Conservation (phyloP, 2,329 filamentous ascomycete species). For the Zymoseptoria tritici region DNA sequence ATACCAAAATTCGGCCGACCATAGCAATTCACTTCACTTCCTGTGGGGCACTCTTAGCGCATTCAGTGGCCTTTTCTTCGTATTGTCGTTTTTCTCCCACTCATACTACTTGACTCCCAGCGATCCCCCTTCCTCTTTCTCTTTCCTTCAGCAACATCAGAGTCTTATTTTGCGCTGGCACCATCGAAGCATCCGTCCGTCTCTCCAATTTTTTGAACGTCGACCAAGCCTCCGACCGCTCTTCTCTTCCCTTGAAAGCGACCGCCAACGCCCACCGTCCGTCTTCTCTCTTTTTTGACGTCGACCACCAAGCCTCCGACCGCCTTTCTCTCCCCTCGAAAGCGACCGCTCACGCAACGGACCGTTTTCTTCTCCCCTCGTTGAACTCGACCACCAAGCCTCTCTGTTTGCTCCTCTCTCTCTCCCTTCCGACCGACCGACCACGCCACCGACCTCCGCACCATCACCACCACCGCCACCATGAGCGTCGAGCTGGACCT, state of each 20-base stretch:
- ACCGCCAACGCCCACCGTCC: not conserved
- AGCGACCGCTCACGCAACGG: not conserved
- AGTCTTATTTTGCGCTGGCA: not conserved
- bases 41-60: not conserved
- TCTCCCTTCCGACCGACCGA: not conserved
- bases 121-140: not conserved
- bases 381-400: not conserved
- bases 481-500: not conserved
- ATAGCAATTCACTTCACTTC: not conserved
- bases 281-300: not conserved
- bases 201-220: not conserved
- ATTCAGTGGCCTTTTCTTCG: not conserved
- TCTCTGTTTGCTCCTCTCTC: not conserved
- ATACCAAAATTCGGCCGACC: not conserved
- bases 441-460: not conserved
- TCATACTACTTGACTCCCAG: not conserved
- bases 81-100: not conserved
- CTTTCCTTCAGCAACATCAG: not conserved
- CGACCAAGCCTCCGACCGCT: not conserved
- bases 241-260: not conserved
- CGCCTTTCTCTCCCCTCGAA: not conserved
- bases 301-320: not conserved
- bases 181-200: not conserved
- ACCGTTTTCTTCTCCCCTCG: not conserved
- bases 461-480: not conserved